Evolutionary conservation across 345 rosid species (phyloP).

Genomic region (Salix koriyanagi): DNA sequence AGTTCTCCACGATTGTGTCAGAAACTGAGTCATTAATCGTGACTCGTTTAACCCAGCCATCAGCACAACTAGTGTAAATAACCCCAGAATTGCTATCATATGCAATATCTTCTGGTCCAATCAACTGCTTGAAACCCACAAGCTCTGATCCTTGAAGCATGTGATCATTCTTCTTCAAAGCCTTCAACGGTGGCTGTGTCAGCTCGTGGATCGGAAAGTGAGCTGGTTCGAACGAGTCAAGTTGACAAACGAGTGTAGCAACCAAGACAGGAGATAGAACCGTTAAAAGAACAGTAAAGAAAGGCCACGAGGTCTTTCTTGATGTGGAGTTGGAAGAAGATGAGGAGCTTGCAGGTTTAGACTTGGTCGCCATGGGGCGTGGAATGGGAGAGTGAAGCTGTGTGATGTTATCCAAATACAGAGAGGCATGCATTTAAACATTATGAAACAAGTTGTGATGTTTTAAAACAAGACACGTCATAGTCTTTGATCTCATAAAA

Average conservation of each 20-base stretch:
- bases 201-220: conserved; percentile 40
- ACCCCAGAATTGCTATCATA: conserved; percentile 36
- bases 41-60: conserved; percentile 87
- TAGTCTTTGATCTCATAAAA: too few relatives aligned
- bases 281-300: not conserved
- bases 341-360: too few relatives aligned
- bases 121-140: conserved; percentile 41
- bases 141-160: conserved; percentile 44
- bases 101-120: conserved; percentile 58
- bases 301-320: not conserved
- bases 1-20: conserved; percentile 41
- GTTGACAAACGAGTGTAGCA: conserved; percentile 35
- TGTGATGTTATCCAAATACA: too few relatives aligned
- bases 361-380: too few relatives aligned
- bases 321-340: too few relatives aligned
- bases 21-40: conserved; percentile 39
- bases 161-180: conserved; percentile 23
- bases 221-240: conserved; percentile 54
- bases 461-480: too few relatives aligned
- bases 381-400: too few relatives aligned
- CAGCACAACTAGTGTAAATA: conserved; percentile 54
- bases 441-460: too few relatives aligned
- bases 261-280: conserved; percentile 26
- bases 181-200: conserved; percentile 8
- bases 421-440: too few relatives aligned